Conservation (phyloP, 352 stramenopile species). For the Phytophthora cryptogea region DNA sequence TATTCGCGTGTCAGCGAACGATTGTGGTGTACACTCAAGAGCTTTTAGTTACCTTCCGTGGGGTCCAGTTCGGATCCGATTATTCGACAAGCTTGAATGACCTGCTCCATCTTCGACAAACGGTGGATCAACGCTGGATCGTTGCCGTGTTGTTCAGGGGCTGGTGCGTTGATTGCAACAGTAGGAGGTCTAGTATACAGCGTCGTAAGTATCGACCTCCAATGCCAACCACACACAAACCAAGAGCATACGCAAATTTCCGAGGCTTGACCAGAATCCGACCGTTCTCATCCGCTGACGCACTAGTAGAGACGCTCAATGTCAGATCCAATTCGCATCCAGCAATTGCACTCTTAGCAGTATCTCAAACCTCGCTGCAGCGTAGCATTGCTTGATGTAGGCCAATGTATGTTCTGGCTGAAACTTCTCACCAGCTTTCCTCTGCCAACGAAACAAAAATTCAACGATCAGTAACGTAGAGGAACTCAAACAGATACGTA, state of each 20-base stretch:
- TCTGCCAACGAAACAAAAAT: slow-evolving; percentile 15
- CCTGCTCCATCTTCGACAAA: slow-evolving; percentile 72
- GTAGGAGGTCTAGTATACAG: slow-evolving; percentile 9
- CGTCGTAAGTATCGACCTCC: neutral
- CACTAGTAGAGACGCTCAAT: slow-evolving; percentile 36
- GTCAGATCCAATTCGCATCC: neutral
- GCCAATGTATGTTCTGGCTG: slow-evolving; percentile 74
- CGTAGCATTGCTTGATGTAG: slow-evolving; percentile 91
- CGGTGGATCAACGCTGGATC: slow-evolving; percentile 61
- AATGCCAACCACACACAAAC: neutral
- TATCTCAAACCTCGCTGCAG: slow-evolving; percentile 63
- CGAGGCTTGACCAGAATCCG: slow-evolving; percentile 74
- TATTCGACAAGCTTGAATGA: slow-evolving; percentile 74
- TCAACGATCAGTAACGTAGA: neutral
- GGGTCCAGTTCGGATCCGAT: slow-evolving; percentile 85
- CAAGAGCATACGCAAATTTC: slow-evolving; percentile 53
- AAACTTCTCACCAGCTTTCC: slow-evolving; percentile 69
- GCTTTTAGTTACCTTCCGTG: slow-evolving; percentile 54
- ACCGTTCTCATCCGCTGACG: slow-evolving; percentile 83
- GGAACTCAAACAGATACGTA: neutral
- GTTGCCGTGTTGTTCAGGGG: slow-evolving; percentile 15
- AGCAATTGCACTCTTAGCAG: neutral
- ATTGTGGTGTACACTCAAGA: neutral
- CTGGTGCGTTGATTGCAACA: neutral
- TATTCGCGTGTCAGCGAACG: neutral